Percentiles rank a stretch among this genome's conserved stretches.
Conservation (phyloP, 352 stramenopile species). For the Pythium vanterpoolii region DNA sequence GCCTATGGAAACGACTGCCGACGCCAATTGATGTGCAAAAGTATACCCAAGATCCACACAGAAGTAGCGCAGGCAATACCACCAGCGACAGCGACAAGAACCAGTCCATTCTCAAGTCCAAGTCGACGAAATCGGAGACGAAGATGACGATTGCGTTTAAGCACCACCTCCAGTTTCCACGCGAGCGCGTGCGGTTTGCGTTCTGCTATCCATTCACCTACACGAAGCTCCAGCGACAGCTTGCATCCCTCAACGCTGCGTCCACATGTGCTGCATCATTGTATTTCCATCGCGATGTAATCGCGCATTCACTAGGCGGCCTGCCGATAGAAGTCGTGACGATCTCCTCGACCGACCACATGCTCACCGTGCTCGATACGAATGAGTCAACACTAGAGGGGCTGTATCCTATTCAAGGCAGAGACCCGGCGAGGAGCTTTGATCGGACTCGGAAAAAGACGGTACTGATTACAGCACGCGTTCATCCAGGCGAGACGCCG, state of each 20-base stretch:
- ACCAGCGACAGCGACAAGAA: not conserved
- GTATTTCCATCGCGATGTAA: slow-evolving; percentile 81
- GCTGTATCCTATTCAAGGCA: slow-evolving; percentile 3
- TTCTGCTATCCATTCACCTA: slow-evolving; percentile 81
- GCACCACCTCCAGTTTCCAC: slow-evolving; percentile 31
- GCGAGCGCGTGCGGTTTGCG: slow-evolving; percentile 57
- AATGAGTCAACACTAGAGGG: not conserved
- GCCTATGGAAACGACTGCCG: slow-evolving; percentile 34
- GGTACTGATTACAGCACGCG: slow-evolving; percentile 63
- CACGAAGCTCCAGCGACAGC: slow-evolving; percentile 42
- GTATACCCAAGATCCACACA: slow-evolving; percentile 10
- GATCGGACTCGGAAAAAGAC: slow-evolving; percentile 32
- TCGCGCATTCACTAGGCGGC: slow-evolving; percentile 52
- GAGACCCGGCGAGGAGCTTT: slow-evolving; percentile 10
- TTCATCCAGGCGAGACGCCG: slow-evolving; percentile 84
- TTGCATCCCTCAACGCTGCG: slow-evolving; percentile 37
- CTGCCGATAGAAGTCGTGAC: slow-evolving; percentile 69
- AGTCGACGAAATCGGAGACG: slow-evolving; percentile 22
- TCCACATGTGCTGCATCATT: slow-evolving; percentile 23
- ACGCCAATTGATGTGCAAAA: slow-evolving; percentile 42
- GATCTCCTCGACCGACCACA: slow-evolving; percentile 27
- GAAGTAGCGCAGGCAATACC: not conserved
- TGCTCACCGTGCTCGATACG: not conserved
- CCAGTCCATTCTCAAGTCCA: no score
- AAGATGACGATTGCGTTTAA: slow-evolving; percentile 55